These are phyloP conservation scores for Thoreauomyces humboldtii DNA, from an alignment of 192 early-diverging fungal genomes.

Conservation along the genomic window DNA sequence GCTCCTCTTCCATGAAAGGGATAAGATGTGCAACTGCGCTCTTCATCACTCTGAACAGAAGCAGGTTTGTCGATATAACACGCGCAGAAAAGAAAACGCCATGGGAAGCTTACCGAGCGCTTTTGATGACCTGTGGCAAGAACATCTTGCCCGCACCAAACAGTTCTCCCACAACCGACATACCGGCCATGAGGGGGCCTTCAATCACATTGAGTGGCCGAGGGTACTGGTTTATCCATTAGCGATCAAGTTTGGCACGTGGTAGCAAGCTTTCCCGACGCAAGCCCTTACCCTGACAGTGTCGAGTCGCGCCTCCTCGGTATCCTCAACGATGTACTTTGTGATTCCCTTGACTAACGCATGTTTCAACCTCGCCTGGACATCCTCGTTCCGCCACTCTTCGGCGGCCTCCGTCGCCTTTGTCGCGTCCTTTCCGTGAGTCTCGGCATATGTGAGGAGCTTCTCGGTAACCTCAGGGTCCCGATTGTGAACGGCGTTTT, in stretches of 20 bases:
- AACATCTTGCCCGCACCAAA: conserved; percentile 98
- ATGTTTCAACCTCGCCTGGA: conserved; percentile 73
- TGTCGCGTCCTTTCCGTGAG: conserved; percentile 55
- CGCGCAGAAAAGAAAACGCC: not conserved
- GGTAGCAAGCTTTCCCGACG: not conserved
- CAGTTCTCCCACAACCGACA: conserved; percentile 90
- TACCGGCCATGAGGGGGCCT: conserved; percentile 92
- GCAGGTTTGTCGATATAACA: not conserved
- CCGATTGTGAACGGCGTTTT: conserved; percentile 89
- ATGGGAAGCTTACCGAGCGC: conserved; percentile 50
- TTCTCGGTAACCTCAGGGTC: conserved; percentile 91
- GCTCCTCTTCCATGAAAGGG: conserved; percentile 91
- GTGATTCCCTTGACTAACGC: conserved; percentile 93
- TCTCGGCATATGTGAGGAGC: conserved; percentile 85
- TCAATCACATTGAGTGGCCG: conserved; percentile 95
- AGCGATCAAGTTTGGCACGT: not conserved
- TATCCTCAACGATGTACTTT: conserved; percentile 89
- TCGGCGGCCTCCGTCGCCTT: conserved; percentile 66
- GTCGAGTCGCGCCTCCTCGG: conserved; percentile 85
- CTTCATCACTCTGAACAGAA: conserved; percentile 81
- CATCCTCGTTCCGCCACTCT: conserved; percentile 77
- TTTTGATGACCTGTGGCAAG: conserved; percentile 96
- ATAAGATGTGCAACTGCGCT: conserved; percentile 95
- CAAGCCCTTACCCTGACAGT: conserved; percentile 35
- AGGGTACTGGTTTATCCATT: conserved; percentile 67